Conservation (phyloP, 306 rosid species). For the Castanea crenata region DNA sequence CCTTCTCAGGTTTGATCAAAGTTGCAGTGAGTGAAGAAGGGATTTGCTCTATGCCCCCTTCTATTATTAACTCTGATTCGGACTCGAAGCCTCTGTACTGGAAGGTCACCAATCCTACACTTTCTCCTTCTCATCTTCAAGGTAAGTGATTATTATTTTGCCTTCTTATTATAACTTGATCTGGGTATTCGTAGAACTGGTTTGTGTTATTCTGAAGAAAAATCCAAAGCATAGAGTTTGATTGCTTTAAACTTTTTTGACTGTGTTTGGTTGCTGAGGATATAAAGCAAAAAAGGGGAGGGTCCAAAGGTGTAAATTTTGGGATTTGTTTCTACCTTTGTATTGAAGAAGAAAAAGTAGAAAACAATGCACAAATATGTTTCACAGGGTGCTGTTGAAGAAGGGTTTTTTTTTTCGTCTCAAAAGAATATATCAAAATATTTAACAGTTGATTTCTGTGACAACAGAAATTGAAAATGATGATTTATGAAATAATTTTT, state of each 20-base stretch:
- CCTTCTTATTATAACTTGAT: not conserved
- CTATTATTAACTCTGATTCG: slow-evolving; percentile 32
- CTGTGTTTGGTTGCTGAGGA: not conserved
- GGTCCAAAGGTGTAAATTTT: not conserved
- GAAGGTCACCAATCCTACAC: slow-evolving; percentile 63
- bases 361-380: not conserved
- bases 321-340: no score
- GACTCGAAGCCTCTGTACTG: slow-evolving; percentile 56
- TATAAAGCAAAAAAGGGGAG: not conserved
- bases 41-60: slow-evolving; percentile 69
- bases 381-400: not conserved
- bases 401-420: not conserved
- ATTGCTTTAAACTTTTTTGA: not conserved
- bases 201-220: slow-evolving; percentile 12
- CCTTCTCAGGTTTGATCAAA: slow-evolving; percentile 50
- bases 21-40: slow-evolving; percentile 49
- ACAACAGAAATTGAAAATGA: not conserved
- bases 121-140: slow-evolving; percentile 74
- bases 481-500: not conserved
- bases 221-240: not conserved
- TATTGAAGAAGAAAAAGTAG: not conserved
- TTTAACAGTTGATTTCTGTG: not conserved
- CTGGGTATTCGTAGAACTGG: not conserved
- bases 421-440: not conserved
- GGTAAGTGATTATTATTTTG: slow-evolving; percentile 37